These are phyloP conservation scores for Colletotrichum tropicicola DNA, from an alignment of 2,329 filamentous ascomycete genomes.

Conservation along the genomic window DNA sequence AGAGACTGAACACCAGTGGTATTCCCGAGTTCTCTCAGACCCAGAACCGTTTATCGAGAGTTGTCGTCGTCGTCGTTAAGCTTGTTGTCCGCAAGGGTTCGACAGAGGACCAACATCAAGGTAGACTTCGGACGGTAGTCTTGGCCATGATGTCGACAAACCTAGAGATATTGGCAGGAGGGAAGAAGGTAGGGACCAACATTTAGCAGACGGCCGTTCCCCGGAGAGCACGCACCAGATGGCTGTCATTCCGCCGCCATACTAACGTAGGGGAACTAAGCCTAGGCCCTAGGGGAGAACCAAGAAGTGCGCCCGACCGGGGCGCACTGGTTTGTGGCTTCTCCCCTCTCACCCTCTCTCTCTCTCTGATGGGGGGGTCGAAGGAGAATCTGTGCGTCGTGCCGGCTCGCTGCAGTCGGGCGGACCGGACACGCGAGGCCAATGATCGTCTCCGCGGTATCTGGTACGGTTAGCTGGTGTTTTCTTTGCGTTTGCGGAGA, in stretches of 20 bases:
- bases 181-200: background rate
- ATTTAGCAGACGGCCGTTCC: background rate
- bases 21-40: background rate
- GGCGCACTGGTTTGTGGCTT: background rate
- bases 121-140: background rate
- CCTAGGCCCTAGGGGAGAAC: background rate
- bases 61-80: background rate
- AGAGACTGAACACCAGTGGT: background rate
- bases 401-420: background rate
- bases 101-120: background rate
- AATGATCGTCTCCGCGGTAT: background rate
- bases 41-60: background rate
- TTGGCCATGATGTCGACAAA: background rate
- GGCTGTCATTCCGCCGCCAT: background rate
- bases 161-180: background rate
- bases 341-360: too few relatives aligned
- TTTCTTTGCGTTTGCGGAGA: background rate
- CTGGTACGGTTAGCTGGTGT: background rate
- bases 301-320: background rate
- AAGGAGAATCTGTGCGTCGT: background rate
- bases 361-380: background rate
- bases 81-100: background rate
- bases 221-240: background rate
- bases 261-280: background rate
- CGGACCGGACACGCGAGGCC: background rate